These are phyloP conservation scores for Cadophora luteo-olivacea DNA, from an alignment of 2,329 filamentous ascomycete species.

Conservation along the genomic window DNA sequence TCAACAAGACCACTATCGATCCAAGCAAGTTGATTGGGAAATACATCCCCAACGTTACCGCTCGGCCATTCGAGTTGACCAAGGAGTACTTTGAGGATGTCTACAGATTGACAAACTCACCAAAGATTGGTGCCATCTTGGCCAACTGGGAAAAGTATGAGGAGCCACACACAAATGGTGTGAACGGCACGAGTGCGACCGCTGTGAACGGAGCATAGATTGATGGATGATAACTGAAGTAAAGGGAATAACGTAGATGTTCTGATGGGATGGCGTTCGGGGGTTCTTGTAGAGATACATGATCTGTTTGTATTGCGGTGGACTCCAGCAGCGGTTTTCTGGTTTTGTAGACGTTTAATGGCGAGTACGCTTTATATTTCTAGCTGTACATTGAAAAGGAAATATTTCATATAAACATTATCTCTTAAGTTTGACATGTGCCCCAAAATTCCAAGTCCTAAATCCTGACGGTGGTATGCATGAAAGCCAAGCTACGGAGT, in stretches of 20 bases:
- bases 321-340: conserved; percentile 13
- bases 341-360: conserved; percentile 12
- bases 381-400: conserved; percentile 15
- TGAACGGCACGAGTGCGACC: conserved; percentile 36
- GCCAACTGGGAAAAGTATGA: conserved; percentile 48
- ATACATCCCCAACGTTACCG: conserved; percentile 99
- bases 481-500: not conserved
- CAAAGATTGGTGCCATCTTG: conserved; percentile 45
- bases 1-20: conserved; percentile 98
- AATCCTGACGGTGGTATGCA: not conserved
- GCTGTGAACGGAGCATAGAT: conserved; percentile 31
- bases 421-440: not conserved
- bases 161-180: conserved; percentile 40
- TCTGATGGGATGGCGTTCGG: conserved; percentile 27
- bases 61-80: conserved; percentile 91
- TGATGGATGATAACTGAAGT: conserved; percentile 5
- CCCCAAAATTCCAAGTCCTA: not conserved
- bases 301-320: conserved; percentile 18
- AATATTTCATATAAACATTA: not conserved
- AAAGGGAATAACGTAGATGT: conserved; percentile 11
- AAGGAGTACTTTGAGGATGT: conserved; percentile 99
- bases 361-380: not conserved
- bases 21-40: conserved; percentile 96
- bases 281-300: conserved; percentile 11
- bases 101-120: conserved; percentile 83